These are phyloP conservation scores for Plenodomus biglobosus DNA, from an alignment of 2,329 filamentous ascomycete genomes.

Conservation along the genomic window DNA sequence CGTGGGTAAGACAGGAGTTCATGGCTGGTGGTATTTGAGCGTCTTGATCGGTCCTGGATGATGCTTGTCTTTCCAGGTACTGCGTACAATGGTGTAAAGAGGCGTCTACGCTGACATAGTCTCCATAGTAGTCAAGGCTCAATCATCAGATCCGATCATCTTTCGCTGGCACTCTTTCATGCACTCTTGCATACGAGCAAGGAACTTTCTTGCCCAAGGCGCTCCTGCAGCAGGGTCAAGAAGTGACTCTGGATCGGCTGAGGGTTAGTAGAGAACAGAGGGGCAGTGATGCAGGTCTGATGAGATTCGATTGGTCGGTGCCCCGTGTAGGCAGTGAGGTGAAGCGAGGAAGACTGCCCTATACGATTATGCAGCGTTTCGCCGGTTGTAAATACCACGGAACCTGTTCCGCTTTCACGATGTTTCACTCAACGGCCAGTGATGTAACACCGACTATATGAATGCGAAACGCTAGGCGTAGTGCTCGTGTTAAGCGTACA, in stretches of 20 bases:
- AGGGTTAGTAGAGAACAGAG: neutral
- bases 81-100: constrained; percentile 12
- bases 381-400: neutral
- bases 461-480: neutral
- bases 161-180: constrained; percentile 16
- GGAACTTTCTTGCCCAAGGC: constrained; percentile 6
- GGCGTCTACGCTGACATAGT: constrained; percentile 9
- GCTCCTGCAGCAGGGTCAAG: constrained; percentile 10
- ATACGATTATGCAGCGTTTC: neutral
- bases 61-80: too few species aligned
- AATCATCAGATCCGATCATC: constrained; percentile 21
- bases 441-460: neutral
- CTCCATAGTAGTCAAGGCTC: constrained; percentile 13
- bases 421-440: neutral
- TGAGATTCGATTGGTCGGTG: constrained; percentile 3
- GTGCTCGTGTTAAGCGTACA: constrained; percentile 46
- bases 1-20: constrained; percentile 15
- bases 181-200: constrained; percentile 15
- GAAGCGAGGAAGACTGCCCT: neutral
- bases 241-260: constrained; percentile 3
- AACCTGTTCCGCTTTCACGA: constrained; percentile 4
- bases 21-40: too few species aligned
- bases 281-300: neutral
- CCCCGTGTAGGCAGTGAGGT: neutral
- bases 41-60: constrained; percentile 10